Percentiles rank a stretch among this genome's conserved stretches.
These are phyloP conservation scores for Phyllosticta citriasiana DNA, from an alignment of 2,329 filamentous ascomycete genomes.

Conservation along the genomic window DNA sequence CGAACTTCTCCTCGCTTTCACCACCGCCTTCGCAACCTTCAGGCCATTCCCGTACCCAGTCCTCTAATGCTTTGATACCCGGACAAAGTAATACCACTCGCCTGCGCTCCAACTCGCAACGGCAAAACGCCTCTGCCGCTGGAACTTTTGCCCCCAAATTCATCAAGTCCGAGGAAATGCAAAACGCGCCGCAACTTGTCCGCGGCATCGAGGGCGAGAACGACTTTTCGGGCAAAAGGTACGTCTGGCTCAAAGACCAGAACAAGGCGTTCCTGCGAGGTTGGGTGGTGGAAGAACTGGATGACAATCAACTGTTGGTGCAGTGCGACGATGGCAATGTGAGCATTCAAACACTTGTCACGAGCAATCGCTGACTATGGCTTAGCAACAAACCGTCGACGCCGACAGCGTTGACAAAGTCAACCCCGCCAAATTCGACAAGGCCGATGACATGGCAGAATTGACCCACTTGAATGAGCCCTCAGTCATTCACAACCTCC, in stretches of 20 bases:
- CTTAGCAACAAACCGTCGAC: slow-evolving; percentile 75
- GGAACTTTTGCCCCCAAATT: slow-evolving; percentile 93
- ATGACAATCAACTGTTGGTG: slow-evolving; percentile 60
- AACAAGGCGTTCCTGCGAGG: slow-evolving; percentile 84
- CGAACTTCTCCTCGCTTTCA: slow-evolving; percentile 53
- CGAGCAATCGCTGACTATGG: neutral
- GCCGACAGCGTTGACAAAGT: slow-evolving; percentile 91
- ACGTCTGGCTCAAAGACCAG: slow-evolving; percentile 91
- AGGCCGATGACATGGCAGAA: slow-evolving; percentile 98
- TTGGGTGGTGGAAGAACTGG: slow-evolving; percentile 77
- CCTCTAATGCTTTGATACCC: slow-evolving; percentile 28
- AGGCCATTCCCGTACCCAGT: slow-evolving; percentile 59
- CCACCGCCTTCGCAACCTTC: slow-evolving; percentile 30
- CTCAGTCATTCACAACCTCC: slow-evolving; percentile 93
- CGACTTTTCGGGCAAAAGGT: slow-evolving; percentile 96
- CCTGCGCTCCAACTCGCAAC: slow-evolving; percentile 51
- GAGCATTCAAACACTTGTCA: slow-evolving; percentile 28
- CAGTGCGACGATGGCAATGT: slow-evolving; percentile 90
- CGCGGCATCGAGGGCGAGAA: slow-evolving; percentile 89
- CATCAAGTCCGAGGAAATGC: slow-evolving; percentile 77
- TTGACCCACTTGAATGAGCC: slow-evolving; percentile 96
- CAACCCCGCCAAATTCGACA: slow-evolving; percentile 99
- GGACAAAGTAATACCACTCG: slow-evolving; percentile 27
- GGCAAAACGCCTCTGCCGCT: slow-evolving; percentile 52
- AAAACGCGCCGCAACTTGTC: slow-evolving; percentile 45